Percentiles rank a stretch among this genome's conserved stretches.
Conservation (phyloP, 176 grass and related monocot species). For the Cenchrus purpureus region DNA sequence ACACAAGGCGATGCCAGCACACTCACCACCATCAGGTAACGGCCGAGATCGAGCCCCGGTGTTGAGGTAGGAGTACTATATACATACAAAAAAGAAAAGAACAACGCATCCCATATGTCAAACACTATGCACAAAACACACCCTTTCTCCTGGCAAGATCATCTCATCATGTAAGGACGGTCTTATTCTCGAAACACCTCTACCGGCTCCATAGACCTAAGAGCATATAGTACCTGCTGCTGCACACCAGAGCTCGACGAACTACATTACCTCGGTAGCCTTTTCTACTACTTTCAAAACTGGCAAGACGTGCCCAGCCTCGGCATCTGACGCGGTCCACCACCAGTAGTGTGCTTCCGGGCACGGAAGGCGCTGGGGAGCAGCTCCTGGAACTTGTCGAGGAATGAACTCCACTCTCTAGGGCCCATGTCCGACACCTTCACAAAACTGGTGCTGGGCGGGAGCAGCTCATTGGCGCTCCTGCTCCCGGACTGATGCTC, state of each 20-base stretch:
- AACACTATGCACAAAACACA: conserved; percentile 61
- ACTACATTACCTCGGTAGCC: conserved; percentile 39
- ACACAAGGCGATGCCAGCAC: conserved; percentile 46
- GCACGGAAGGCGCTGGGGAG: conserved; percentile 62
- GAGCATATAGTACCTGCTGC: conserved; percentile 18
- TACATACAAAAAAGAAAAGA: conserved; percentile 44
- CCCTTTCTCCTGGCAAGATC: conserved; percentile 1
- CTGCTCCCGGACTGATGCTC: conserved; percentile 65
- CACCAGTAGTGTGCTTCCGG: conserved; percentile 51
- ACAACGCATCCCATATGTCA: conserved; percentile 43
- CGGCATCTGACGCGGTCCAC: conserved; percentile 52
- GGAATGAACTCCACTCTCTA: conserved; percentile 75
- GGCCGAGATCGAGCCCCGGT: conserved; percentile 27
- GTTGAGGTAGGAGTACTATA: conserved; percentile 25
- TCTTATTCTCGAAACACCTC: conserved; percentile 50
- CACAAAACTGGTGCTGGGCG: conserved; percentile 75
- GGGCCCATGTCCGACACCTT: conserved; percentile 76
- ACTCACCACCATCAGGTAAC: conserved; percentile 37
- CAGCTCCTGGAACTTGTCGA: conserved; percentile 80
- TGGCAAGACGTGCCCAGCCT: conserved; percentile 92
- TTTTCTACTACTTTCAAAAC: conserved; percentile 71
- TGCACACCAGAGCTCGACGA: conserved; percentile 24
- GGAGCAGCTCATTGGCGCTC: conserved; percentile 80
- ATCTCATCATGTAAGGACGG: conserved; percentile 25
- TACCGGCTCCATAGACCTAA: conserved; percentile 39